Percentiles rank a stretch among this genome's conserved stretches.
These are phyloP conservation scores for Sphagnum fallax DNA, from an alignment of 228 moss, liverwort and hornwort genomes.

Conservation along the genomic window DNA sequence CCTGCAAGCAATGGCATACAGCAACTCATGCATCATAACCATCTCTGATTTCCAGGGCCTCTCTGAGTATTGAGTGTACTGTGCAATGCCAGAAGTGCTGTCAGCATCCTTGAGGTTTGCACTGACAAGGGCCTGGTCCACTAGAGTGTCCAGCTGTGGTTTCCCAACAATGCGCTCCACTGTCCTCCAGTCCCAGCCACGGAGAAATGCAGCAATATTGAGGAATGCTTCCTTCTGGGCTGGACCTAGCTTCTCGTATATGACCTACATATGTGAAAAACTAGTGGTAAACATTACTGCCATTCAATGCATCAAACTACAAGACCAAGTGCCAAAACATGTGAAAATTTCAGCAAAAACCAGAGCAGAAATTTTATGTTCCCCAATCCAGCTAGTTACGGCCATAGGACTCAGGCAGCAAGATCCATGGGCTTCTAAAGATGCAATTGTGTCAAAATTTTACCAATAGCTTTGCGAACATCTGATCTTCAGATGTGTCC, in stretches of 20 bases:
- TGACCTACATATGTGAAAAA: slow-evolving; percentile 33
- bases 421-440: no score
- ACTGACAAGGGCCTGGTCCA: slow-evolving; percentile 61
- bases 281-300: no score
- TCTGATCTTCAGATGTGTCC: slow-evolving; percentile 64
- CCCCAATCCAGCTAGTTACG: no score
- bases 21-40: slow-evolving; percentile 89
- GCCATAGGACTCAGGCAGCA: no score
- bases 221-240: slow-evolving; percentile 76
- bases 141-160: slow-evolving; percentile 67
- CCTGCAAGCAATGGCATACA: slow-evolving; percentile 77
- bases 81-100: slow-evolving; percentile 72
- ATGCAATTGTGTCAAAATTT: background rate
- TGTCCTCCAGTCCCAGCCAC: slow-evolving; percentile 95
- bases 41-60: slow-evolving; percentile 89
- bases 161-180: slow-evolving; percentile 89
- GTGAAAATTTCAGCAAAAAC: no score
- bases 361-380: no score
- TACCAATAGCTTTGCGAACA: slow-evolving; percentile 60
- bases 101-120: slow-evolving; percentile 75
- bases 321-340: no score
- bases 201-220: slow-evolving; percentile 80
- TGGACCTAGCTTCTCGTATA: slow-evolving; percentile 68
- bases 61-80: slow-evolving; percentile 83
- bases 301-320: no score